Conservation (phyloP, 2,329 filamentous ascomycete species). For the Pseudogymnoascus sp. region DNA sequence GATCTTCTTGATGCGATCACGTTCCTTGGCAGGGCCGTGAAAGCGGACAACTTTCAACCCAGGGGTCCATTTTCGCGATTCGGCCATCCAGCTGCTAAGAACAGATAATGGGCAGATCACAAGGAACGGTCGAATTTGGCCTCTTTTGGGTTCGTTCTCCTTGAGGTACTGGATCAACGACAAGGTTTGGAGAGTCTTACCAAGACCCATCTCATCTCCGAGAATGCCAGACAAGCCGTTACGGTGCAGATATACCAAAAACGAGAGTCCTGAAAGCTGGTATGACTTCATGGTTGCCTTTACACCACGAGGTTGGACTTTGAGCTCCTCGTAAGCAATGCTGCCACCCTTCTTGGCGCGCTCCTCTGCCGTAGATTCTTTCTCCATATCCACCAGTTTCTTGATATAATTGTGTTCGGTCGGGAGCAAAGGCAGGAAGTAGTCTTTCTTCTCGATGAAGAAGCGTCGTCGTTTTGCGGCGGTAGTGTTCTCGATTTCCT, state of each 20-base stretch:
- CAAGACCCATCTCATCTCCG: conserved; percentile 46
- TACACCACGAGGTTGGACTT: conserved; percentile 31
- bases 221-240: conserved; percentile 42
- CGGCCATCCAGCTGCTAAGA: conserved; percentile 42
- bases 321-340: conserved; percentile 27
- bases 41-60: conserved; percentile 41
- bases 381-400: conserved; percentile 28
- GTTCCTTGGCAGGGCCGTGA: conserved; percentile 40
- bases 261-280: conserved; percentile 44
- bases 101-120: conserved; percentile 48
- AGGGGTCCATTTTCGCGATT: conserved; percentile 43
- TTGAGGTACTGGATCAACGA: conserved; percentile 44
- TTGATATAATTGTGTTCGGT: conserved; percentile 29
- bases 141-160: conserved; percentile 34
- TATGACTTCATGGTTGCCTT: conserved; percentile 47
- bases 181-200: conserved; percentile 45
- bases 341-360: conserved; percentile 21
- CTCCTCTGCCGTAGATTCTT: conserved; percentile 21
- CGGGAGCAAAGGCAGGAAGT: conserved; percentile 31
- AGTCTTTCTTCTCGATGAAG: conserved; percentile 30
- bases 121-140: conserved; percentile 37
- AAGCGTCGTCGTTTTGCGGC: conserved; percentile 28
- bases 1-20: conserved; percentile 41
- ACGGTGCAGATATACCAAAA: conserved; percentile 41
- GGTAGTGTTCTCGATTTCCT: conserved; percentile 29